These are phyloP conservation scores for Cyclotella atomus DNA, from an alignment of 108 stramenopile genomes.

Conservation along the genomic window DNA sequence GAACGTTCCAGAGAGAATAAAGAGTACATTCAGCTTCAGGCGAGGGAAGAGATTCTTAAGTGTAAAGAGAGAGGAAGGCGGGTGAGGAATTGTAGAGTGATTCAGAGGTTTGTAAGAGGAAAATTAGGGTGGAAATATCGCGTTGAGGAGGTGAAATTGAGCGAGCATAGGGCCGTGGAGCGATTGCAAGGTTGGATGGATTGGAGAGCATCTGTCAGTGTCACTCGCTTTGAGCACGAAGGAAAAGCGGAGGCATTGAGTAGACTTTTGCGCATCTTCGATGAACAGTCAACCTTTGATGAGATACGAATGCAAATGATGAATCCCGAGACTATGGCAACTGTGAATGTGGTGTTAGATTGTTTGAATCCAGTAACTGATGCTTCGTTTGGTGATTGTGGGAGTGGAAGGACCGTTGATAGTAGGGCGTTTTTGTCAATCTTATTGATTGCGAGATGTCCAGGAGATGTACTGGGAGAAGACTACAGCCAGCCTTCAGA, in stretches of 20 bases:
- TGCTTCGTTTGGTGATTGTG: neutral
- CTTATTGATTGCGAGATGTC: slow-evolving; percentile 36
- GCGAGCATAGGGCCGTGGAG: slow-evolving; percentile 27
- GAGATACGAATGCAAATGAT: slow-evolving; percentile 28
- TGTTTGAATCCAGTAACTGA: slow-evolving; percentile 25
- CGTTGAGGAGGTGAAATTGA: neutral
- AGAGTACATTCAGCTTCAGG: slow-evolving; percentile 21
- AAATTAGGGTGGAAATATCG: neutral
- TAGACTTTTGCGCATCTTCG: slow-evolving; percentile 17
- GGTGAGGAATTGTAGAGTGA: neutral
- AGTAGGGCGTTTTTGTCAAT: slow-evolving; percentile 31
- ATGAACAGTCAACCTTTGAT: slow-evolving; percentile 23
- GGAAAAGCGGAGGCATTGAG: neutral
- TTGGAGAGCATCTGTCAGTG: slow-evolving; percentile 26
- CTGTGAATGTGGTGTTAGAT: slow-evolving; percentile 14
- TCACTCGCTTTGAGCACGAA: neutral
- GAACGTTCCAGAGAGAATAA: neutral
- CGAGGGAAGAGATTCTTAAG: slow-evolving; percentile 28
- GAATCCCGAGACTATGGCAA: slow-evolving; percentile 21
- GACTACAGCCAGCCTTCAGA: slow-evolving; percentile 5
- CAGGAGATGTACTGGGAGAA: slow-evolving; percentile 38
- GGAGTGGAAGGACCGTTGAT: neutral
- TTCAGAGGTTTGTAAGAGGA: neutral
- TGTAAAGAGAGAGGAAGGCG: neutral
- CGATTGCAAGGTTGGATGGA: slow-evolving; percentile 22